Base-by-base conservation (phyloP, 2,329 filamentous ascomycete genomes). In the Colletotrichum musae region DNA sequence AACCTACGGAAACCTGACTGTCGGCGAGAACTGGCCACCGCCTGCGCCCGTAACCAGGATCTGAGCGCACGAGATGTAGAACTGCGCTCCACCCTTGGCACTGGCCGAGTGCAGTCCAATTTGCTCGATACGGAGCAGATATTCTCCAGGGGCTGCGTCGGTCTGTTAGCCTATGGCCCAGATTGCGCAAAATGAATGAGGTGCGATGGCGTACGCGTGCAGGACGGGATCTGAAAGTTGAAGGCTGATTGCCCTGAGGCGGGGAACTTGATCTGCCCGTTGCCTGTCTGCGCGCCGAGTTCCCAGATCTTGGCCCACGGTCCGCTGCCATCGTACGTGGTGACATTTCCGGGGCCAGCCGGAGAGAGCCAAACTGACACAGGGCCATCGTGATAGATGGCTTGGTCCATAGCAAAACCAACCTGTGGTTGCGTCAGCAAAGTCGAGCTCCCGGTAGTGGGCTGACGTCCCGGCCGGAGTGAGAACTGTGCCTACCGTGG, bases 21-120 rank as follows among this genome's bases (percentile, higher is more conserved):
- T 69, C 18, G 57, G 61, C 39, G 61, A 66, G 28, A 69, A 58
- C 43, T 48, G 58, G 24, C 66, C 58, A 47, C 48, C 51, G 15
- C 70, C 70, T 18, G 60, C 57, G 9, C 66, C 66, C 13, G 70
- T 70, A 1, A 81, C 79, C 3, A 65, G 73, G 32, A 81, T 65
- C 70, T 81, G 79, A 2, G 76, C 79, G 48, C 79, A 81, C 13
- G 75, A 73, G n/a, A 80, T 76, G 72, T 80, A 81, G 76, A 79
- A 80, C 73, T 81, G 78, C 21, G 79, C 79, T 39, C 79, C 79
- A 57, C 74, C 73, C 59, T 74, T 71, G 54, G 57, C 51, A n/a
- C 78, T 70, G 16, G 80, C 78, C 1, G 71, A 73, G 68, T 81
- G 80, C 6, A 81, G 75, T 41, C 75, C 79, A 4, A 81, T 68